Conservation (phyloP, 163 green algal species). For the Chlorella variabilis region DNA sequence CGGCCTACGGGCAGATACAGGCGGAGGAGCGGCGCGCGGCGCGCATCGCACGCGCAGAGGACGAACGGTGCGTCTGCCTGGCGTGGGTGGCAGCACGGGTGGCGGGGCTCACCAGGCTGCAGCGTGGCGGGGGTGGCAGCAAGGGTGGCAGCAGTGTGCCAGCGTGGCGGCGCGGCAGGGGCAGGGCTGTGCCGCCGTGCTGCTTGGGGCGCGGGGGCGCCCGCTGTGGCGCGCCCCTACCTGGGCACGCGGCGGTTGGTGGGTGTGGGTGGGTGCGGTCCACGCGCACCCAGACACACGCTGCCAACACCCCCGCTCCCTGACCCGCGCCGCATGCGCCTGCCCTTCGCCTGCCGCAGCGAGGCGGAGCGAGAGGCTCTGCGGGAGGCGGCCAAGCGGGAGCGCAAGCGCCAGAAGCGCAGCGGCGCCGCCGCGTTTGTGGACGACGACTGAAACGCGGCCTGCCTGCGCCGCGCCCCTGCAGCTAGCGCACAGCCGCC, state of each 20-base stretch:
- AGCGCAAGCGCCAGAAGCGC: slow-evolving; percentile 50
- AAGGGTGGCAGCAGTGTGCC: background rate
- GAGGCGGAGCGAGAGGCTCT: slow-evolving; percentile 64
- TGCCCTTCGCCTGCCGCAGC: background rate
- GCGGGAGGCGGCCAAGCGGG: slow-evolving; percentile 46
- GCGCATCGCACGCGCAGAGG: slow-evolving; percentile 35
- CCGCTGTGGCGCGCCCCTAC: too few relatives aligned
- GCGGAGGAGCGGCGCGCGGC: slow-evolving; percentile 33
- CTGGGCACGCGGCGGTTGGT: too few relatives aligned
- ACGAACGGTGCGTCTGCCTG: slow-evolving; percentile 23
- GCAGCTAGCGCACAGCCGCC: too few relatives aligned
- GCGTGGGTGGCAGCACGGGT: background rate
- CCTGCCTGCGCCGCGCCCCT: too few relatives aligned
- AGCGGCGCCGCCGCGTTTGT: slow-evolving; percentile 37
- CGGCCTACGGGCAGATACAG: slow-evolving; percentile 25
- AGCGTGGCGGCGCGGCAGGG: background rate
- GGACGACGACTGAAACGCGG: slow-evolving; percentile 32
- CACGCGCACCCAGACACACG: too few relatives aligned
- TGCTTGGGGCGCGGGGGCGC: background rate
- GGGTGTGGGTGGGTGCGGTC: too few relatives aligned
- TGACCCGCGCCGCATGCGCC: too few relatives aligned
- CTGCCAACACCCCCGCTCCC: background rate
- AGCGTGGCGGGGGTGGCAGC: background rate
- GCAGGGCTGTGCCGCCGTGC: background rate
- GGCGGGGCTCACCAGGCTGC: background rate